These are phyloP conservation scores for Starmerella geochares DNA, from an alignment of 805 yeast species.

Conservation along the genomic window DNA sequence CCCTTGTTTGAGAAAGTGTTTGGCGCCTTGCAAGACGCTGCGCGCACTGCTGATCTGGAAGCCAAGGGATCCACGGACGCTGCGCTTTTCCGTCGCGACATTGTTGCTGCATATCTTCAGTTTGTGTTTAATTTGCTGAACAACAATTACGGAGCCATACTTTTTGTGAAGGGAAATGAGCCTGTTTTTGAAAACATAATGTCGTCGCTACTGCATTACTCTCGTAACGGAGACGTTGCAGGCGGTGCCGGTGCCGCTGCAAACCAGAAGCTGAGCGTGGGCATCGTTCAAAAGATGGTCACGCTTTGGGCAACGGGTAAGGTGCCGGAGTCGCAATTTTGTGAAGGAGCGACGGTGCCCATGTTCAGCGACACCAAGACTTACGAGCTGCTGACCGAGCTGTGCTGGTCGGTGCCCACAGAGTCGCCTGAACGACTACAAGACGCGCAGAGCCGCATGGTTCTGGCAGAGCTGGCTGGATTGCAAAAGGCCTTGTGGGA, in stretches of 20 bases:
- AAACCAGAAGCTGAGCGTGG: conserved; percentile 57
- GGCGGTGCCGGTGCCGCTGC: conserved; percentile 42
- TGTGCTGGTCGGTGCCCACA: conserved; percentile 72
- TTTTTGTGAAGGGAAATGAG: conserved; percentile 60
- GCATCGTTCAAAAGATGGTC: conserved; percentile 52
- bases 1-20: conserved; percentile 65
- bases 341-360: conserved; percentile 47
- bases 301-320: conserved; percentile 59
- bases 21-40: conserved; percentile 33
- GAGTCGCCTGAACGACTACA: conserved; percentile 52
- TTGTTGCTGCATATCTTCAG: conserved; percentile 61
- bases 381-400: conserved; percentile 54
- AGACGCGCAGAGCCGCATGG: conserved; percentile 69
- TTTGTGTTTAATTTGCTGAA: conserved; percentile 59
- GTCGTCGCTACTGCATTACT: conserved; percentile 52
- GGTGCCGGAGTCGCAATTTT: conserved; percentile 40
- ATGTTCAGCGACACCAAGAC: conserved; percentile 58
- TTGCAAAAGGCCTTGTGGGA: conserved; percentile 54
- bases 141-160: conserved; percentile 69
- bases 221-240: conserved; percentile 39
- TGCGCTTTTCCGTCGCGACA: conserved; percentile 35
- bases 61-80: conserved; percentile 47
- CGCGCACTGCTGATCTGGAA: conserved; percentile 30
- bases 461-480: conserved; percentile 64
- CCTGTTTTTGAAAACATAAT: conserved; percentile 49